These are phyloP conservation scores for Agaricus subrufescens DNA, from an alignment of 768 basidiomycete species.

Conservation along the genomic window DNA sequence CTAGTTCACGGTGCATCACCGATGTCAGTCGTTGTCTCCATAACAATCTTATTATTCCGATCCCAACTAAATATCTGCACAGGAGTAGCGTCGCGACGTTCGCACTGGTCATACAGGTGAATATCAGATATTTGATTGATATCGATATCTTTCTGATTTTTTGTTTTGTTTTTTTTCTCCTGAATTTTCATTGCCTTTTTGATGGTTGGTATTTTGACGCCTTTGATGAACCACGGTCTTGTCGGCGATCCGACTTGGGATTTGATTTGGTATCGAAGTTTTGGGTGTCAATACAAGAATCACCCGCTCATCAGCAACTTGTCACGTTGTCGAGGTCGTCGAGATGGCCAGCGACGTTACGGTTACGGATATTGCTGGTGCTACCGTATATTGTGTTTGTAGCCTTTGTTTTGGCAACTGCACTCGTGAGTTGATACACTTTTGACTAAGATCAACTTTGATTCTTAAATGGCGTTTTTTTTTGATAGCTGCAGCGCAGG, in stretches of 20 bases:
- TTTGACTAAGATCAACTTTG: neutral
- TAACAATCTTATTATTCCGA: neutral
- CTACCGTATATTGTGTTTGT: constrained; percentile 36
- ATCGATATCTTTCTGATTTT: neutral
- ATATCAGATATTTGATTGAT: neutral
- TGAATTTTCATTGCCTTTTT: constrained; percentile 12
- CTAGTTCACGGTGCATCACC: constrained; percentile 49
- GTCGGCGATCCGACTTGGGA: too few species aligned
- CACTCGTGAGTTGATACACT: constrained; percentile 25
- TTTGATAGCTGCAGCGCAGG: constrained; percentile 14
- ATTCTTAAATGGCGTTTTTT: neutral
- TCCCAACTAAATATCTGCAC: neutral
- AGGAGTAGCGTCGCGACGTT: constrained; percentile 22
- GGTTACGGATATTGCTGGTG: constrained; percentile 12
- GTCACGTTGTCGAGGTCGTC: constrained; percentile 6
- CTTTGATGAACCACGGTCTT: too few species aligned
- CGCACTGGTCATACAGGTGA: constrained; percentile 23
- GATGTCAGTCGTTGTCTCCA: constrained; percentile 32
- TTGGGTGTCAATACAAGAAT: constrained; percentile 21
- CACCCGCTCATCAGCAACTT: constrained; percentile 14
- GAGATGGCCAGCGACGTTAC: constrained; percentile 11
- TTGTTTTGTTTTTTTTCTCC: constrained; percentile 8
- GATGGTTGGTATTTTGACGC: too few species aligned
- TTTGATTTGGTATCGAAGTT: constrained; percentile 13
- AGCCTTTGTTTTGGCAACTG: constrained; percentile 32